Conservation (phyloP, 208 protist genomes). For the Trypanosoma congolense region DNA sequence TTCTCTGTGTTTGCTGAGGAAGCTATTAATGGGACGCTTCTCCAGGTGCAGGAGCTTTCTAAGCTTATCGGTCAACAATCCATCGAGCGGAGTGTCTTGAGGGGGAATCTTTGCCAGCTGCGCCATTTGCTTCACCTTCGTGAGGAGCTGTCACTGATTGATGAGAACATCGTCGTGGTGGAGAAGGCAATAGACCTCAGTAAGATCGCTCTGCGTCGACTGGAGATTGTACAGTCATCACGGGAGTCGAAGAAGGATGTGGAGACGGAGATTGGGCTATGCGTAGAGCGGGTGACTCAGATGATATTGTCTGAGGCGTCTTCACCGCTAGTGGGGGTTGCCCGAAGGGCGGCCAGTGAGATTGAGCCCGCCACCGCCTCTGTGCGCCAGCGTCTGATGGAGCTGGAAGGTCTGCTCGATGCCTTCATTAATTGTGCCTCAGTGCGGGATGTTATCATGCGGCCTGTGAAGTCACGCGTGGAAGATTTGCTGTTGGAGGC, state of each 20-base stretch:
- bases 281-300: constrained; percentile 50
- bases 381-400: constrained; percentile 1
- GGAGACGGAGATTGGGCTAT: constrained; percentile 59
- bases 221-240: constrained; percentile 76
- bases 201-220: constrained; percentile 42
- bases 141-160: constrained; percentile 62
- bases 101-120: constrained; percentile 62
- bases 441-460: constrained; percentile 19
- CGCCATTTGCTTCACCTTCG: constrained; percentile 72
- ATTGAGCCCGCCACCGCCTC: constrained; percentile 11
- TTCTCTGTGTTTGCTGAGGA: constrained; percentile 87
- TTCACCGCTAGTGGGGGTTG: constrained; percentile 43
- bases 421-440: constrained; percentile 11
- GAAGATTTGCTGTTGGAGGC: constrained; percentile 23
- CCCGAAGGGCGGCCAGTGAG: constrained; percentile 31
- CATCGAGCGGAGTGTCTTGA: constrained; percentile 18
- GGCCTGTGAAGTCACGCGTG: constrained; percentile 13
- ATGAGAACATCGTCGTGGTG: constrained; percentile 81
- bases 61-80: constrained; percentile 39
- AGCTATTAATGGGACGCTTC: constrained; percentile 61
- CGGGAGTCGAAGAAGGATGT: constrained; percentile 83
- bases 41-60: constrained; percentile 50
- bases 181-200: constrained; percentile 67
- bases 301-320: constrained; percentile 45
- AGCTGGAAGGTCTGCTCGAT: constrained; percentile 5